phyloP scores from a whole-genome alignment of 306 rosid species.

The Castanea sativa region DNA sequence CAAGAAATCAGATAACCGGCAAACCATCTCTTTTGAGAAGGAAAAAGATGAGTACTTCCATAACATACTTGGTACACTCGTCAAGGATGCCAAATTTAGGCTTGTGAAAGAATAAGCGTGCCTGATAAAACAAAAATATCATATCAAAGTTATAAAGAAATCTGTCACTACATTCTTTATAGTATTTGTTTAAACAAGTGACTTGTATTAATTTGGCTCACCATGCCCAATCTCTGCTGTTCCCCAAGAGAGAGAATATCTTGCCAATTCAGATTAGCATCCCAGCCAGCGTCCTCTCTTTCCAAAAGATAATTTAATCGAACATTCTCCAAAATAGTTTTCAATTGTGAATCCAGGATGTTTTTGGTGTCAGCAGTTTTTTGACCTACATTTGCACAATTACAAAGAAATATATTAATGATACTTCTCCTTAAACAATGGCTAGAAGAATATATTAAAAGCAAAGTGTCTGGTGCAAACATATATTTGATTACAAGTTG shows the following conservation, averaged over 20 bases:
- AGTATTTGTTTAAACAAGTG: constrained; percentile 1
- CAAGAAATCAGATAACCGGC: constrained; percentile 15
- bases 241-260: constrained; percentile 94
- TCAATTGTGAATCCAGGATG: constrained; percentile 61
- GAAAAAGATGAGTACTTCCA: constrained; percentile 18
- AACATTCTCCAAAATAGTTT: constrained; percentile 76
- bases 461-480: not conserved
- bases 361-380: constrained; percentile 28
- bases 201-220: constrained; percentile 28
- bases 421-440: constrained; percentile 1
- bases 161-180: not conserved
- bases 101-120: constrained; percentile 94
- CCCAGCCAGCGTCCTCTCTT: constrained; percentile 83
- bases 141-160: constrained; percentile 21
- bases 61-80: constrained; percentile 94
- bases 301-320: constrained; percentile 91
- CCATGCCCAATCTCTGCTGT: constrained; percentile 99
- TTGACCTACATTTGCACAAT: constrained; percentile 47
- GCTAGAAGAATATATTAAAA: constrained; percentile 17
- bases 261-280: constrained; percentile 89
- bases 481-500: not conserved
- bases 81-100: constrained; percentile 94
- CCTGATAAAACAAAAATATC: constrained; percentile 47
- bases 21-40: constrained; percentile 1
- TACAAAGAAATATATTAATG: constrained; percentile 11